Base-by-base conservation (phyloP, 345 rosid species). In the Salix caprea region DNA sequence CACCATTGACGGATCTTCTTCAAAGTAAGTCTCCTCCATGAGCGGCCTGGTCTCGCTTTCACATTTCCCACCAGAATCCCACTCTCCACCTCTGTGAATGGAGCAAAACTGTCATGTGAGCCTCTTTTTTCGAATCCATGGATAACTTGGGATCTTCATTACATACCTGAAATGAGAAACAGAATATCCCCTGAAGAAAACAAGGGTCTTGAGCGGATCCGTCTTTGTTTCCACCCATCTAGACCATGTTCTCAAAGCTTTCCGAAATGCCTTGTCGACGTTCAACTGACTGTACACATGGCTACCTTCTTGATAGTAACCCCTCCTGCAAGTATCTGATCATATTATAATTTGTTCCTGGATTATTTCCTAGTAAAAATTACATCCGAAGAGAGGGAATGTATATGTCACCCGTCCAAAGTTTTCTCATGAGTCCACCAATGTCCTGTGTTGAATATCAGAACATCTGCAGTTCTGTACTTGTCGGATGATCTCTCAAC, bases 391-490 rank as follows among this genome's bases (percentile, higher is more conserved):
- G 64, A 34, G 50, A 60, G 34, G 64, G 26, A 39, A 68, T 26
- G 16, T 30, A 26, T 23, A 26, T 21, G 42, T 67, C 84, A 87
- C 90, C 88, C 90, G 54, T 67, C 78, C 9, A 83, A 67, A 64
- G 88, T 87, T 79, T 85, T 87, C 76, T 85, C 90, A 60, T 88
- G 91, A 71, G 91, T 86, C 89, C 87, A 88, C 91, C 91, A 88
- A 60, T 88, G 91, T 28, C 91, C 87, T 0, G 91, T 84, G 80
- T 88, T 88, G 83, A 84, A 88, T 42, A 88, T 73, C 62, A 88
- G 77, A 70, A 86, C 48, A 54, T 88, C 88, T 1, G 86, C 90
- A 69, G 23, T 60, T 82, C 82, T 84, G 82, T 84, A 84, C 44
- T 73, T 76, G 5, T 82, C 73, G 40, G 74, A 70, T 30, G 84